These are phyloP conservation scores for Tetrahymena borealis DNA, from an alignment of 73 alveolate genomes.

Conservation along the genomic window DNA sequence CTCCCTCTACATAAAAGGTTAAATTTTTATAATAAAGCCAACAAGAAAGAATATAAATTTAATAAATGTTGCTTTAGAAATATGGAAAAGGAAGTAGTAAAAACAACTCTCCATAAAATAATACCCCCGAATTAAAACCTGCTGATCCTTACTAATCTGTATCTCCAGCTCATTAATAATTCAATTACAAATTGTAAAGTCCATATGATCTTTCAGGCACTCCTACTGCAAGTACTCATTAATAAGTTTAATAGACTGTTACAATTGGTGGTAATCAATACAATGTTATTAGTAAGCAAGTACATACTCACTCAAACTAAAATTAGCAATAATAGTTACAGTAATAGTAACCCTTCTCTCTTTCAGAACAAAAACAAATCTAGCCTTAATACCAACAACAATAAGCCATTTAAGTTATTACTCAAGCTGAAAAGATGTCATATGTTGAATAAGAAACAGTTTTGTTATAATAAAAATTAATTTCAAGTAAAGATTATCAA, in stretches of 20 bases:
- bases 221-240: neutral
- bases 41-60: neutral
- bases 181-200: neutral
- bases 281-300: neutral
- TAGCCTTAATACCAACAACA: neutral
- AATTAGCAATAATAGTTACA: neutral
- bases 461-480: neutral
- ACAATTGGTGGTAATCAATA: neutral
- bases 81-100: neutral
- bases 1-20: neutral
- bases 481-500: neutral
- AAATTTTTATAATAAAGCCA: neutral
- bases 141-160: neutral
- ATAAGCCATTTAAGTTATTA: neutral
- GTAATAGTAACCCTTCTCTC: neutral
- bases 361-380: neutral
- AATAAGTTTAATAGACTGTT: neutral
- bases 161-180: neutral
- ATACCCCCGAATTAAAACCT: neutral
- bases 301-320: neutral
- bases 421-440: neutral
- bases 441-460: neutral
- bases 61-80: neutral
- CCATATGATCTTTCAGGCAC: neutral
- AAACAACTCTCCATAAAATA: neutral